phyloP scores from a whole-genome alignment of 2,329 filamentous ascomycete genomes.

The Trichoderma afroharzianum region DNA sequence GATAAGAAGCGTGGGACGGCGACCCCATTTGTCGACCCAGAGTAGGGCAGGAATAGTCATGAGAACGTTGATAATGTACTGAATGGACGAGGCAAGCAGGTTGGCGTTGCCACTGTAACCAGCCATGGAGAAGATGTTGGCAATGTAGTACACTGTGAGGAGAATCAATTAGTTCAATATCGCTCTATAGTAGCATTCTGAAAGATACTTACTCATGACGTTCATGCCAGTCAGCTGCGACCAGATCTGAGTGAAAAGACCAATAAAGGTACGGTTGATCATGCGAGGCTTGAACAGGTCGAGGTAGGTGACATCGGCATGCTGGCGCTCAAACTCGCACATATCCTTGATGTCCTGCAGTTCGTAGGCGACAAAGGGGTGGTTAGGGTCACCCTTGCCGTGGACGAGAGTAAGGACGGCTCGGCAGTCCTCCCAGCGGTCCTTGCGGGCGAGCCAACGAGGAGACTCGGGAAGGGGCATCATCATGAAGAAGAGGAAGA shows the following conservation, averaged over 20 bases:
- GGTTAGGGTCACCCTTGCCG: conserved; percentile 60
- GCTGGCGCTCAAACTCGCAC: conserved; percentile 68
- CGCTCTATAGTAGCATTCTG: neutral
- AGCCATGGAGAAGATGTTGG: conserved; percentile 39
- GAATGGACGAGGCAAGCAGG: conserved; percentile 52
- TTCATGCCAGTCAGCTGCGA: conserved; percentile 56
- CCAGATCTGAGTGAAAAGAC: conserved; percentile 52
- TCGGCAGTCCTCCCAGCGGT: conserved; percentile 58
- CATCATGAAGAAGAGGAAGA: conserved; percentile 57
- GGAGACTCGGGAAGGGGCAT: conserved; percentile 59
- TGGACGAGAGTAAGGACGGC: conserved; percentile 56
- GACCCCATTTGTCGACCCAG: conserved; percentile 73
- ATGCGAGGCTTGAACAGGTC: conserved; percentile 71
- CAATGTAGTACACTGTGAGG: conserved; percentile 59
- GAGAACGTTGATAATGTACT: conserved; percentile 71
- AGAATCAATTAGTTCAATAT: neutral
- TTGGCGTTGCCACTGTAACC: conserved; percentile 44
- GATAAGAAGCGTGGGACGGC: conserved; percentile 63
- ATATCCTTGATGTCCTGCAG: conserved; percentile 69
- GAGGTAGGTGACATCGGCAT: conserved; percentile 65
- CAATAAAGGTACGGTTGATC: conserved; percentile 50
- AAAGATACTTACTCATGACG: conserved; percentile 48
- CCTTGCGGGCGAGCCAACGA: conserved; percentile 60
- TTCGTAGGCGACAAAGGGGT: conserved; percentile 64
- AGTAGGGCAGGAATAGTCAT: conserved; percentile 75